These are phyloP conservation scores for Allodekkera sacchari DNA, from an alignment of 805 yeast genomes.

Conservation along the genomic window DNA sequence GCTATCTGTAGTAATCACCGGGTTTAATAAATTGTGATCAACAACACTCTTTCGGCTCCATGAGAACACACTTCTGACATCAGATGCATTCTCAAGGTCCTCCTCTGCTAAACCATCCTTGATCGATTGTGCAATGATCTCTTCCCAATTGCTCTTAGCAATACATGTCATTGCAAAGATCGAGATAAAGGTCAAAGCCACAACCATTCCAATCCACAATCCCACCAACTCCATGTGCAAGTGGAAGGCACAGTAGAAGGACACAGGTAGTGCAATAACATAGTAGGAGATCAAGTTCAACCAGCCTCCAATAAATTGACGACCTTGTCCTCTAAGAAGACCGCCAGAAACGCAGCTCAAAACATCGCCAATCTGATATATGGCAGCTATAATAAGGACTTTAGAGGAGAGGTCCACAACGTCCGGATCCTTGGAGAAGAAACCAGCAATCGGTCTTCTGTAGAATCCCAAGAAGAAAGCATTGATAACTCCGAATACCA, in stretches of 20 bases:
- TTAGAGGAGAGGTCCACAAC: slow-evolving; percentile 43
- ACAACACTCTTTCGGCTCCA: slow-evolving; percentile 10
- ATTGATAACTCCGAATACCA: slow-evolving; percentile 33
- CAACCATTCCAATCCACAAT: slow-evolving; percentile 53
- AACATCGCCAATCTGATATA: slow-evolving; percentile 65
- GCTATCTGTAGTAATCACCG: slow-evolving; percentile 13
- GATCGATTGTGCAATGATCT: slow-evolving; percentile 20
- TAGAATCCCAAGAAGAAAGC: slow-evolving; percentile 37
- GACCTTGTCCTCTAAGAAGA: slow-evolving; percentile 71
- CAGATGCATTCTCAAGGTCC: slow-evolving; percentile 2
- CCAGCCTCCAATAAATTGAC: slow-evolving; percentile 54
- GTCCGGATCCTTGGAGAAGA: slow-evolving; percentile 53
- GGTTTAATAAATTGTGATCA: slow-evolving; percentile 22
- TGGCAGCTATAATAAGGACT: slow-evolving; percentile 55
- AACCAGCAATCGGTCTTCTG: slow-evolving; percentile 33
- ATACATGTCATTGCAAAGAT: slow-evolving; percentile 31
- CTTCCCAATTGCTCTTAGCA: slow-evolving; percentile 22
- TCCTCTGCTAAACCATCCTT: slow-evolving; percentile 18
- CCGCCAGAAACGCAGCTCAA: slow-evolving; percentile 69
- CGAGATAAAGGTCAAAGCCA: slow-evolving; percentile 44
- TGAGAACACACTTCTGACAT: slow-evolving; percentile 1
- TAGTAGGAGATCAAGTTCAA: slow-evolving; percentile 52
- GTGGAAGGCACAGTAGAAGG: slow-evolving; percentile 45
- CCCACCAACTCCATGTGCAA: slow-evolving; percentile 46
- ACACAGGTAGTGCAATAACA: slow-evolving; percentile 53